phyloP scores from a whole-genome alignment of 2,329 filamentous ascomycete species.

The Ceratocystis ficicola region DNA sequence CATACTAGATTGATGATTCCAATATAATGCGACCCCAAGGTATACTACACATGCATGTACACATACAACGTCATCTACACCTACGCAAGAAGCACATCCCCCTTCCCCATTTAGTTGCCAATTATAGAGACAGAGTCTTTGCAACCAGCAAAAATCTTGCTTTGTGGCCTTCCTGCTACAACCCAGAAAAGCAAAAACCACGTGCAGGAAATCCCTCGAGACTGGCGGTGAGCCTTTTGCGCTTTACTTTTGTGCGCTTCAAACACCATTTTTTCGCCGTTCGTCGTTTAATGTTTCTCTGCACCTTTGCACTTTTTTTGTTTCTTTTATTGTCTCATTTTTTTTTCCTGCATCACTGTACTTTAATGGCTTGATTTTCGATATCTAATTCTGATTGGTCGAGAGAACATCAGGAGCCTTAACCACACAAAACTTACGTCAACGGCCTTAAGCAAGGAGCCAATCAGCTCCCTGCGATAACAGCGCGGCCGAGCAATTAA shows the following conservation, averaged over 20 bases:
- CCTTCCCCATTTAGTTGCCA: neutral
- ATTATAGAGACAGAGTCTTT: neutral
- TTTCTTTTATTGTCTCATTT: neutral
- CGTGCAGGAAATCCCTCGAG: conserved; percentile 14
- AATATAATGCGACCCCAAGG: neutral
- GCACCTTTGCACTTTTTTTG: no score
- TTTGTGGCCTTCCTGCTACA: neutral
- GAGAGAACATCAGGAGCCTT: neutral
- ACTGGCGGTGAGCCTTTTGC: conserved; percentile 15
- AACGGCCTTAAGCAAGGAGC: neutral
- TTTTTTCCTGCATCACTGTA: neutral
- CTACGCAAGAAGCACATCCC: neutral
- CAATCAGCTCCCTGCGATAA: conserved; percentile 16
- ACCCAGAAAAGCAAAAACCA: neutral
- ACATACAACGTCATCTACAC: conserved; percentile 1
- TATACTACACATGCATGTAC: neutral
- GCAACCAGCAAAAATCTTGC: neutral
- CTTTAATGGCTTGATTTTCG: neutral
- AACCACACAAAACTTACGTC: neutral
- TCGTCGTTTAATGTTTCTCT: no score
- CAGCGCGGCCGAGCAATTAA: neutral
- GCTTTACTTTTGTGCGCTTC: no score
- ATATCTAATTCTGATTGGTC: neutral
- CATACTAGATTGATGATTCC: neutral
- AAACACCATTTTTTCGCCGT: neutral